Conservation (phyloP, 2,329 filamentous ascomycete species). For the Penicillium sp. region DNA sequence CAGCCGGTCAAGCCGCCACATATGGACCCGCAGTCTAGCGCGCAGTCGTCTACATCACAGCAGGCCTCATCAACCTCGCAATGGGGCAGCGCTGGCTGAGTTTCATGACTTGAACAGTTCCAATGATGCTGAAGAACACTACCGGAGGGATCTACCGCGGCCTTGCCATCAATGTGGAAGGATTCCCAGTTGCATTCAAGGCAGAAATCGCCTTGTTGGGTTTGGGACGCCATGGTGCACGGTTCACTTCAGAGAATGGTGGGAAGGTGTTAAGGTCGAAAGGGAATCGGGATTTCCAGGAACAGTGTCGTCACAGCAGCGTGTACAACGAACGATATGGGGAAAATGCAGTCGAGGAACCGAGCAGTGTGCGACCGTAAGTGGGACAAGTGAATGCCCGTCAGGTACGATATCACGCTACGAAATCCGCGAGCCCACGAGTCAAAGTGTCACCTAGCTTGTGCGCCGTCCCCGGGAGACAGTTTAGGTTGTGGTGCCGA, state of each 20-base stretch:
- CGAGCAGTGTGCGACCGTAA: constrained; percentile 8
- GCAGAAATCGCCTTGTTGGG: constrained; percentile 37
- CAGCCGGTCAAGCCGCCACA: constrained; percentile 46
- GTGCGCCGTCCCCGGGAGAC: not conserved
- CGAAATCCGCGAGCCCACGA: constrained; percentile 10
- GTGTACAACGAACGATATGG: constrained; percentile 2
- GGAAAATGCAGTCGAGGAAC: constrained; percentile 8
- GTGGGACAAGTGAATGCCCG: constrained; percentile 3
- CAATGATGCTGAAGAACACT: constrained; percentile 27
- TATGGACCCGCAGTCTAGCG: constrained; percentile 39
- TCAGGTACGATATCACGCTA: constrained; percentile 10
- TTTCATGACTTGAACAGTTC: constrained; percentile 32
- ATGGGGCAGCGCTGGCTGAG: constrained; percentile 26
- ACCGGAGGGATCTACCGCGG: constrained; percentile 25
- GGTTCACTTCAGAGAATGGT: constrained; percentile 10
- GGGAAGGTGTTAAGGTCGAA: not conserved
- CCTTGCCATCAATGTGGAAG: constrained; percentile 38
- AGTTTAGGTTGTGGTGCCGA: not conserved
- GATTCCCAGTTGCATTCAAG: constrained; percentile 45
- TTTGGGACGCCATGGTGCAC: constrained; percentile 35
- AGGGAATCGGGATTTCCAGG: constrained; percentile 3
- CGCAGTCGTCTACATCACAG: constrained; percentile 41
- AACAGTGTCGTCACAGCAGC: constrained; percentile 3
- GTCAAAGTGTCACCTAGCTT: not conserved
- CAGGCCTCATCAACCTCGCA: constrained; percentile 38